Base-by-base conservation (phyloP, 1,139 yeast species). In the Geotrichum restrictum region DNA sequence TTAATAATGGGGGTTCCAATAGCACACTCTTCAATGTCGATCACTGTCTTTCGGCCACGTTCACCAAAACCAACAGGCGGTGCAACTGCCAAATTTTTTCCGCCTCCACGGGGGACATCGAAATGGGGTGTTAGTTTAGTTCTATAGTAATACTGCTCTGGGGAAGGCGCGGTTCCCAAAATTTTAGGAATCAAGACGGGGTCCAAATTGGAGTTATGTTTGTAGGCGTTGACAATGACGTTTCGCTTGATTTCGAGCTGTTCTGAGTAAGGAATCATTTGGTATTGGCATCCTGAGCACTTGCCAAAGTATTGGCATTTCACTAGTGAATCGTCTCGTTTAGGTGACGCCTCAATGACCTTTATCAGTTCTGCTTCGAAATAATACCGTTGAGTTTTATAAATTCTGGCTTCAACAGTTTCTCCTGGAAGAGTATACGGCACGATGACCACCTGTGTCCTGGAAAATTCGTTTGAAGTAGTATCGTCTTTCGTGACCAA, bases 121-220 rank as follows among this genome's bases (percentile, higher is more conserved):
- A 91, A 93, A 72, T 93, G 98, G 3, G 98, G 98, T 0, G 98
- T 93, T 49, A 93, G 76, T 65, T 93, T 93, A 0, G 98, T 93
- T 66, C 98, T 75, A 70, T 93, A 93, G 44, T 76, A 75, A 65
- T 78, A 87, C 60, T 83, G 77, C 56, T 81, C 71, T 3, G 98
- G 98, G 2, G 96, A 86, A 3, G 85, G 81, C 45, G 87, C 82
- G 0, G 98, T 91, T 2, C 74, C 70, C 10, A 76, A 76, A 32
- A 93, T 74, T 8, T 64, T 72, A 0, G 96, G 96, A 24, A 85
- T 66, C 45, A 73, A 64, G 0, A 67, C 67, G 10, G 69, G 65
- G 1, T 69, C 66, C 2, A 73, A 60, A 51, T 81, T 67, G 0
- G 96, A 94, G 67, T 88, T 84, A 66, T 77, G 85, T 59, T 80